A percentile compares a stretch with the other conserved stretches of the same genome.
Evolutionary conservation across 2,329 filamentous ascomycete genomes (phyloP).

Genomic region (Epichloe brachyelytri): DNA sequence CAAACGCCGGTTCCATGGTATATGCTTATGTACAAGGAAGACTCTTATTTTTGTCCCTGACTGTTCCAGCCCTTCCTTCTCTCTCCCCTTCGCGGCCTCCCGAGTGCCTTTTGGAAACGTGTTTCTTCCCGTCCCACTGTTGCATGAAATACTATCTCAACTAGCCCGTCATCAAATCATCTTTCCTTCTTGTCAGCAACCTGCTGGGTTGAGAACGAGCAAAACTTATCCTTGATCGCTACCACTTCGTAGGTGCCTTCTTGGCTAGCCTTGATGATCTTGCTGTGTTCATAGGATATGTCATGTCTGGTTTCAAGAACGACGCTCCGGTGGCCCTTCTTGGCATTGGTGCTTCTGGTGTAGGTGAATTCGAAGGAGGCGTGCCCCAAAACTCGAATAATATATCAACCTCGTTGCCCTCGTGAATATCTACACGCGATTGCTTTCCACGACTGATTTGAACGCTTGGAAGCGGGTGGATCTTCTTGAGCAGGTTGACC

Average conservation of each 20-base stretch:
- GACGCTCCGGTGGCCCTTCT: slow-evolving; percentile 62
- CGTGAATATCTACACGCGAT: slow-evolving; percentile 82
- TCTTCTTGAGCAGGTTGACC: slow-evolving; percentile 65
- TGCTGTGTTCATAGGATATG: slow-evolving; percentile 65
- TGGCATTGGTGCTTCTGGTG: slow-evolving; percentile 76
- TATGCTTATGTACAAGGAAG: slow-evolving; percentile 15
- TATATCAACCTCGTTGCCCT: slow-evolving; percentile 88
- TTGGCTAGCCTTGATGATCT: slow-evolving; percentile 73
- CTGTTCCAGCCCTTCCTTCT: not conserved
- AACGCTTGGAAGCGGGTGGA: slow-evolving; percentile 87
- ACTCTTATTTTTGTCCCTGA: slow-evolving; percentile 18
- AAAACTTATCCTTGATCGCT: slow-evolving; percentile 86
- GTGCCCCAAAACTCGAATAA: slow-evolving; percentile 91
- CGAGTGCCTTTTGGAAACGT: slow-evolving; percentile 11
- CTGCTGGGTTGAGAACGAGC: slow-evolving; percentile 69
- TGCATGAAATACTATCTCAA: not conserved
- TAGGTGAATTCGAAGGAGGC: slow-evolving; percentile 95
- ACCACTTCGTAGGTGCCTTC: slow-evolving; percentile 98
- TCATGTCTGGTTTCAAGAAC: slow-evolving; percentile 89
- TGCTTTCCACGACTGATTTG: slow-evolving; percentile 75
- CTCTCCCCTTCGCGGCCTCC: slow-evolving; percentile 26
- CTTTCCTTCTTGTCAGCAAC: slow-evolving; percentile 31
- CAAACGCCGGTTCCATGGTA: slow-evolving; percentile 7
- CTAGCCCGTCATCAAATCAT: not conserved
- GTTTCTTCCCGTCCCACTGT: slow-evolving; percentile 11